Conservation (phyloP, 768 basidiomycete species). For the Tricholoma furcatifolium region DNA sequence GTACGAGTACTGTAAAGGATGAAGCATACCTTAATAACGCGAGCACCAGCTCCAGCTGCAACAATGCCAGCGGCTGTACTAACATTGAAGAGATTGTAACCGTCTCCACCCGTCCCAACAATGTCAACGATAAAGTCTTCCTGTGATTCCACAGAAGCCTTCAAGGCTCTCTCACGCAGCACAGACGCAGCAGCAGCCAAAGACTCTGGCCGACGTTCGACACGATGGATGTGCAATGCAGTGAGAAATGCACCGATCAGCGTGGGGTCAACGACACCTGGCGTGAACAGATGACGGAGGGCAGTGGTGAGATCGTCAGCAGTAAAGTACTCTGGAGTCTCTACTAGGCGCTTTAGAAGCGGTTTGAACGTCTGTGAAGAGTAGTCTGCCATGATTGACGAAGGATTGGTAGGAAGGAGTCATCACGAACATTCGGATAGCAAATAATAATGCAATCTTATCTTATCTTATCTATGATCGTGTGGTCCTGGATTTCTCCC, state of each 20-base stretch:
- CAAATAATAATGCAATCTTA: background rate
- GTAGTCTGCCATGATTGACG: conserved; percentile 17
- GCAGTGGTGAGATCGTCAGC: conserved; percentile 70
- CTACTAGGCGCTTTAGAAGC: conserved; percentile 72
- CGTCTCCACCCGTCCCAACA: conserved; percentile 94
- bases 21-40: conserved; percentile 78
- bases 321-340: conserved; percentile 81
- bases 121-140: conserved; percentile 79
- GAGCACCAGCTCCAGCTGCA: conserved; percentile 90
- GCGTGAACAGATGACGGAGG: conserved; percentile 73
- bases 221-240: conserved; percentile 74
- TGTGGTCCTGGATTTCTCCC: too few relatives aligned
- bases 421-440: background rate
- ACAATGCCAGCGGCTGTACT: conserved; percentile 93
- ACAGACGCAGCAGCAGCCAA: conserved; percentile 79
- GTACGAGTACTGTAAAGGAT: background rate
- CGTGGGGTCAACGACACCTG: conserved; percentile 57
- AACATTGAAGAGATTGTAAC: conserved; percentile 95
- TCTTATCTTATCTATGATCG: background rate
- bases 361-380: conserved; percentile 62
- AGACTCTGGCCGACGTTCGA: conserved; percentile 74
- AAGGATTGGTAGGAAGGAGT: too few relatives aligned
- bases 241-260: conserved; percentile 91
- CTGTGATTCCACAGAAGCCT: conserved; percentile 53
- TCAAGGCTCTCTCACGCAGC: conserved; percentile 65